Conservation (phyloP, 495 filamentous ascomycete species). For the Neurospora tetraspora region DNA sequence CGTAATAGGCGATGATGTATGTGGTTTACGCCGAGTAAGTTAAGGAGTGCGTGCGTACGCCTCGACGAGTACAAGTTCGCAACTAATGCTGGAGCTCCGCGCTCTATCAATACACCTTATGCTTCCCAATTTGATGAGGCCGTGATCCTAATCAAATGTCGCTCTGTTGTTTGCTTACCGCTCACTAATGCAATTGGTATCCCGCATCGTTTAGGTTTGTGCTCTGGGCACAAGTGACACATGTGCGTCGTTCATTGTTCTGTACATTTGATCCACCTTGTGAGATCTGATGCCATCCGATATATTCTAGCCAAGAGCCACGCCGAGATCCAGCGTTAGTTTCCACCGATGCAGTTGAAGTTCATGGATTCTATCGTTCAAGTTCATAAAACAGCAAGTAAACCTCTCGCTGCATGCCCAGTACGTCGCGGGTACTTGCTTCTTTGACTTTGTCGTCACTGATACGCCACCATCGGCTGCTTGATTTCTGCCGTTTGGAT, state of each 20-base stretch:
- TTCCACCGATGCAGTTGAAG: not conserved
- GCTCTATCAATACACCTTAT: not conserved
- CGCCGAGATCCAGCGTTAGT: not conserved
- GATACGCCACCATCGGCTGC: conserved; percentile 90
- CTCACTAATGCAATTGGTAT: not conserved
- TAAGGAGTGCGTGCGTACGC: not conserved
- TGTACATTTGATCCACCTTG: not conserved
- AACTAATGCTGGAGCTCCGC: not conserved
- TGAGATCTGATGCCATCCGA: not conserved
- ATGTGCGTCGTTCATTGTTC: not conserved
- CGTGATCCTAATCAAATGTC: not conserved
- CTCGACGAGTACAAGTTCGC: not conserved
- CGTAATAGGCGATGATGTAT: not conserved
- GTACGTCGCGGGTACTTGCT: conserved; percentile 78
- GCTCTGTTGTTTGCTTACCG: not conserved
- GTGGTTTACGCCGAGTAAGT: not conserved
- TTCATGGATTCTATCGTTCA: conserved; percentile 26
- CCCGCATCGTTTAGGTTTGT: not conserved
- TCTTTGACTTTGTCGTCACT: conserved; percentile 97
- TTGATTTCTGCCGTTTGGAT: conserved; percentile 48
- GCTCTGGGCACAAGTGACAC: not conserved
- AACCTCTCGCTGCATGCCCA: conserved; percentile 90
- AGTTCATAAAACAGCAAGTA: conserved; percentile 95
- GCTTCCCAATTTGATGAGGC: not conserved
- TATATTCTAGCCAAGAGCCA: not conserved